Percentiles rank a stretch among this genome's conserved stretches.
Conservation (phyloP, 192 early-diverging fungal species). For the Diversispora epigaea region DNA sequence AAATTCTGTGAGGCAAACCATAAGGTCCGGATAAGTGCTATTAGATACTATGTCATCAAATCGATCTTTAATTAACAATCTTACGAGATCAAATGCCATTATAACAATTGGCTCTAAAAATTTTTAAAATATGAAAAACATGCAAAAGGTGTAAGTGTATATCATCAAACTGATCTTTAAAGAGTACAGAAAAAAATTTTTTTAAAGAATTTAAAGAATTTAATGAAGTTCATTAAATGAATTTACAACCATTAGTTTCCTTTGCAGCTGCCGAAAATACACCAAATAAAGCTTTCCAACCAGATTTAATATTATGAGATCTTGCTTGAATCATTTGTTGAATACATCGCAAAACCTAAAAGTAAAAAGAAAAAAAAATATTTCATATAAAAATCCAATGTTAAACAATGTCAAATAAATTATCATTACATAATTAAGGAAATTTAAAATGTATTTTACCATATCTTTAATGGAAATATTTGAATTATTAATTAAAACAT, state of each 20-base stretch:
- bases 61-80: constrained; percentile 57
- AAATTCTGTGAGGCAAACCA: constrained; percentile 56
- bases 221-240: constrained; percentile 1
- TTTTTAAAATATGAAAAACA: no score
- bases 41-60: constrained; percentile 68
- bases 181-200: background rate
- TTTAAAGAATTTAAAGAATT: background rate
- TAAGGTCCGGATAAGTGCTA: constrained; percentile 57
- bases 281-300: constrained; percentile 72
- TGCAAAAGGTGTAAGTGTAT: background rate
- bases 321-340: constrained; percentile 72
- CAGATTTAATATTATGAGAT: constrained; percentile 75
- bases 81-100: constrained; percentile 73
- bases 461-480: constrained; percentile 75
- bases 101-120: constrained; percentile 69
- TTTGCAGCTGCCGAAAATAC: constrained; percentile 66
- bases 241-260: constrained; percentile 45
- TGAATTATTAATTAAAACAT: constrained; percentile 75
- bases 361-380: constrained; percentile 13
- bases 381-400: background rate
- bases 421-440: background rate
- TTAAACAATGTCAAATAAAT: background rate
- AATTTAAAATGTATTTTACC: constrained; percentile 42
- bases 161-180: background rate
- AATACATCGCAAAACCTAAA: constrained; percentile 68